Base-by-base conservation (phyloP, 1,139 yeast species). In the Nakaseomyces nivariensis region DNA sequence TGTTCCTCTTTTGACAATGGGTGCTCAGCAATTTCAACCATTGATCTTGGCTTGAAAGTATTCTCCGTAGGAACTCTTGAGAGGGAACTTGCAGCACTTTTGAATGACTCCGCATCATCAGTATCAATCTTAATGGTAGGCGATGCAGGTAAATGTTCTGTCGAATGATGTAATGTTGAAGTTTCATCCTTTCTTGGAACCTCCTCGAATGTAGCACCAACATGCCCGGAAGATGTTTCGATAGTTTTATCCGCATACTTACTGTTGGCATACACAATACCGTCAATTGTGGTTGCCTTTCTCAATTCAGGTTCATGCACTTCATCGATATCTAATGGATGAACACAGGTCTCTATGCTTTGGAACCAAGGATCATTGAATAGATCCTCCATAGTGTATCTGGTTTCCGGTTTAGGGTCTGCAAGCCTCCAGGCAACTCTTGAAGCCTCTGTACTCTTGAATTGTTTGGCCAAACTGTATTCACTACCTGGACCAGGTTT, bases 341-440 rank as follows among this genome's bases (percentile, higher is more conserved):
- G 63, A 31, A 61, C 59, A 62, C 90, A 84, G 72, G 80, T 78
- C 56, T 79, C 86, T 51, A 82, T 67, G 17, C 68, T 56, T 45
- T 67, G 70, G 63, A 84, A 83, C 82, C 86, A 83, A 3, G 83
- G 79, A 58, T 84, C 89, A 22, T 69, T 60, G 54, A 81, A 78
- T 36, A 85, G 66, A 32, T 72, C 71, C 0, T 76, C 73, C 58
- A 84, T 60, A 24, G 76, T 72, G 62, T 80, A 80, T 54, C 94
- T 71, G 8, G 76, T 69, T 1, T 57, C 61, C 0, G 75, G 72
- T 33, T 78, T 71, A 7, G 87, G 86, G 59, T 84, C 88, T 61
- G 85, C 78, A 50, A 85, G 68, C 62, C 84, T 77, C 88, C 90
- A 83, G 5, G 87, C 87, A 8, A 80, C 79, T 57, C 89, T 72